Percentiles rank a stretch among this genome's conserved stretches.
These are phyloP conservation scores for Exophiala sp. DNA, from an alignment of 2,329 filamentous ascomycete species.

Conservation along the genomic window DNA sequence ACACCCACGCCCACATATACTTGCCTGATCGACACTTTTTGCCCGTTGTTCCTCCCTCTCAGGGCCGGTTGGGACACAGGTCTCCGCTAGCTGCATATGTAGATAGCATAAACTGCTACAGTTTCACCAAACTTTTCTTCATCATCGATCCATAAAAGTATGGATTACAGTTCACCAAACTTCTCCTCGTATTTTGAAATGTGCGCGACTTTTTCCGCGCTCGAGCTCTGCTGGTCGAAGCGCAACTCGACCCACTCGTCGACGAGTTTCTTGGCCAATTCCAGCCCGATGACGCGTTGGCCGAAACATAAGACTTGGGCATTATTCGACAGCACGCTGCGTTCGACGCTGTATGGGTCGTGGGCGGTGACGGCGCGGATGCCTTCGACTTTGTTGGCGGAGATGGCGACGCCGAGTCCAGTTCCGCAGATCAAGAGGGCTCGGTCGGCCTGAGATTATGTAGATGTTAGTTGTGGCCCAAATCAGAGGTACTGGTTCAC, in stretches of 20 bases:
- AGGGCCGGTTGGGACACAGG: too few relatives aligned
- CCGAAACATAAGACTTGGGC: constrained; percentile 84
- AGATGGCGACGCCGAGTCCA: constrained; percentile 77
- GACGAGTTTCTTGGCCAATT: constrained; percentile 69
- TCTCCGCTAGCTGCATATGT: too few relatives aligned
- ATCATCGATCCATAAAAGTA: too few relatives aligned
- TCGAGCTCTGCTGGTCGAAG: constrained; percentile 64
- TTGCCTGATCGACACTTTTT: too few relatives aligned
- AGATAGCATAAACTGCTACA: too few relatives aligned
- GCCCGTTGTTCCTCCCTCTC: too few relatives aligned
- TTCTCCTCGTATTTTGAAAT: constrained; percentile 42
- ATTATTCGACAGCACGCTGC: constrained; percentile 74
- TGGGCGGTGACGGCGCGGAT: constrained; percentile 84
- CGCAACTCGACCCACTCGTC: constrained; percentile 79
- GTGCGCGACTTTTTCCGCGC: constrained; percentile 54
- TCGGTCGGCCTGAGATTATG: constrained; percentile 63
- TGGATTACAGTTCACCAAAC: constrained; percentile 27
- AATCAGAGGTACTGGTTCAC: too few relatives aligned
- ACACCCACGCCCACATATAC: too few relatives aligned
- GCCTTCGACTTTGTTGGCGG: constrained; percentile 82
- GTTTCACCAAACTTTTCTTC: too few relatives aligned
- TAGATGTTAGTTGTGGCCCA: too few relatives aligned
- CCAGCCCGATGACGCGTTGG: constrained; percentile 73
- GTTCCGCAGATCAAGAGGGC: constrained; percentile 80
- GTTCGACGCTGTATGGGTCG: constrained; percentile 77